phyloP scores from a whole-genome alignment of 2,329 filamentous ascomycete species.

The Byssoonygena ceratinophila region DNA sequence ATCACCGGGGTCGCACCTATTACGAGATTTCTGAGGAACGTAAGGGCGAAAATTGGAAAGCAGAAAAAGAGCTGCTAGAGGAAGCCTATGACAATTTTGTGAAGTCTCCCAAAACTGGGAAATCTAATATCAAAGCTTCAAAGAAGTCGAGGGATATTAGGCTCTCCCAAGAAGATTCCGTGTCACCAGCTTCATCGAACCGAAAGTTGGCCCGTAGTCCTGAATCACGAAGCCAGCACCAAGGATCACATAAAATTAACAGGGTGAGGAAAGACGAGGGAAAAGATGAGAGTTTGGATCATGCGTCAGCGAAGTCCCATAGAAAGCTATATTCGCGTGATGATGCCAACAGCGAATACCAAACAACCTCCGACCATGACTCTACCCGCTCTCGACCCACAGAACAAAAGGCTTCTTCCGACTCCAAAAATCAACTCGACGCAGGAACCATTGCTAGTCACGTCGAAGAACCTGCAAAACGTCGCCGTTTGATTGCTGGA shows the following conservation, averaged over 20 bases:
- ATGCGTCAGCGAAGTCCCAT: conserved; percentile 22
- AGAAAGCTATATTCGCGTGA: conserved; percentile 22
- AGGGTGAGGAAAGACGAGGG: conserved; percentile 18
- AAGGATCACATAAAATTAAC: conserved; percentile 18
- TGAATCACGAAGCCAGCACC: conserved; percentile 20
- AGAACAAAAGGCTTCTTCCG: conserved; percentile 23
- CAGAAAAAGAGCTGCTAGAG: conserved; percentile 73
- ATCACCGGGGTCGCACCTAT: conserved; percentile 68
- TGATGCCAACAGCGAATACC: conserved; percentile 18
- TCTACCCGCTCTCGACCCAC: conserved; percentile 18
- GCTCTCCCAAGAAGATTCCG: conserved; percentile 27
- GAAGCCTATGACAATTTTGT: conserved; percentile 41
- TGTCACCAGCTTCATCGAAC: conserved; percentile 29
- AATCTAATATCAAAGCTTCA: conserved; percentile 29
- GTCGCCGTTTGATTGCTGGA: conserved; percentile 34
- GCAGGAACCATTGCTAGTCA: conserved; percentile 25
- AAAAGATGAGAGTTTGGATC: conserved; percentile 20
- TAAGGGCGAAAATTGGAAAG: conserved; percentile 77
- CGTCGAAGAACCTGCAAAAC: conserved; percentile 30
- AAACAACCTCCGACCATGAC: conserved; percentile 27
- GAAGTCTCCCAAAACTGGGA: conserved; percentile 23
- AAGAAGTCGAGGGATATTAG: conserved; percentile 32
- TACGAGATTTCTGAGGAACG: conserved; percentile 75
- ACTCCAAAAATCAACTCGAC: conserved; percentile 19
- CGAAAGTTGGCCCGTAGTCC: conserved; percentile 28